A percentile compares a stretch with the other conserved stretches of the same genome.
phyloP scores from a whole-genome alignment of 441 rosid species.

The Manihot esculenta region DNA sequence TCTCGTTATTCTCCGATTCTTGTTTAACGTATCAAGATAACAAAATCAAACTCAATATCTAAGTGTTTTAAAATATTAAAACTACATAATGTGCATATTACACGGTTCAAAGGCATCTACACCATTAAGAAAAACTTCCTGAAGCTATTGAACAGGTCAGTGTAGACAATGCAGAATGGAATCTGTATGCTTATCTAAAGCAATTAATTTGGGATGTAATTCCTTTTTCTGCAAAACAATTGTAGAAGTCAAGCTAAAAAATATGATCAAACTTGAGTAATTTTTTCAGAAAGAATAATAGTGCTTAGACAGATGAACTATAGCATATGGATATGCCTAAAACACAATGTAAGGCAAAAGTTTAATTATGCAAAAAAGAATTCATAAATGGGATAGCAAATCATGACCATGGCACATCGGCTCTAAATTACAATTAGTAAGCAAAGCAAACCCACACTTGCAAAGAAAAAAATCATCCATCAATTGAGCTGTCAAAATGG shows the following conservation, averaged over 20 bases:
- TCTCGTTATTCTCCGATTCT: no score
- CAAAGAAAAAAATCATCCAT: neutral
- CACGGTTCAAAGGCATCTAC: neutral
- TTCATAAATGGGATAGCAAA: neutral
- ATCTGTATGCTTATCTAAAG: neutral
- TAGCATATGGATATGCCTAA: neutral
- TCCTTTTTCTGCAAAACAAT: constrained; percentile 16
- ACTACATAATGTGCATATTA: no score
- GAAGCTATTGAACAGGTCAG: neutral
- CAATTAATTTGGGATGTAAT: constrained; percentile 3
- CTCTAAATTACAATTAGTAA: neutral
- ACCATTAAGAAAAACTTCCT: neutral
- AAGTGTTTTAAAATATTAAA: no score
- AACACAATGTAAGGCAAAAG: neutral
- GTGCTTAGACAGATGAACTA: neutral
- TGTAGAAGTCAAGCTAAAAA: no score
- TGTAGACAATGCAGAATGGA: neutral
- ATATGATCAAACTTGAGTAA: neutral
- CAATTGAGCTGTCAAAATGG: no score
- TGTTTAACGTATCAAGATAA: no score
- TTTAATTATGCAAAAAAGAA: neutral
- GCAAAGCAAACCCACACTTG: neutral
- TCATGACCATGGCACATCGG: neutral
- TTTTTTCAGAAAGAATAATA: neutral
- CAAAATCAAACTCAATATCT: no score